Evolutionary conservation across 1,139 yeast species (phyloP).

Genomic region (Lodderomyces jiufengensis): DNA sequence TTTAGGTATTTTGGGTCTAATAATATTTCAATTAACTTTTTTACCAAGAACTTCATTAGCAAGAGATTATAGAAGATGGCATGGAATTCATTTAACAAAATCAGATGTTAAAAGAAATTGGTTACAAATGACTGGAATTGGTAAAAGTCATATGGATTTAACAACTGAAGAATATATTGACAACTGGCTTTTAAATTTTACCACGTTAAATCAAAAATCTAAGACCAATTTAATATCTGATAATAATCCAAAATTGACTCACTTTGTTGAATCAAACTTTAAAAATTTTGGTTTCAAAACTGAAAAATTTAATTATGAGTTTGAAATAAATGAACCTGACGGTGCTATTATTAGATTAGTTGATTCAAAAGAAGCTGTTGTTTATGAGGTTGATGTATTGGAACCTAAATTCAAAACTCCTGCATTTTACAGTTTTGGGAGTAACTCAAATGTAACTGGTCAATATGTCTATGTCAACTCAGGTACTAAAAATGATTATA

Average conservation of each 20-base stretch:
- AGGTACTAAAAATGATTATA: constrained; percentile 31
- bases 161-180: constrained; percentile 29
- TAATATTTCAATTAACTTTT: constrained; percentile 66
- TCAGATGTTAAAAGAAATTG: constrained; percentile 56
- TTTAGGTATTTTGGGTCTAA: constrained; percentile 51
- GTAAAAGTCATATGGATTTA: constrained; percentile 20
- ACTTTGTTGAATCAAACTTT: constrained; percentile 26
- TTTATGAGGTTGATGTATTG: constrained; percentile 20
- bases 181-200: constrained; percentile 24
- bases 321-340: constrained; percentile 22
- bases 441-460: constrained; percentile 24
- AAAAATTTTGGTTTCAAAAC: constrained; percentile 27
- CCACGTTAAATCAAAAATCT: constrained; percentile 16
- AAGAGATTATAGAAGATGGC: constrained; percentile 76
- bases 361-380: constrained; percentile 20
- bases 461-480: constrained; percentile 30
- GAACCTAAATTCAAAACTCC: constrained; percentile 35
- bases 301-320: constrained; percentile 17
- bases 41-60: constrained; percentile 83
- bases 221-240: constrained; percentile 24
- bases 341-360: constrained; percentile 22
- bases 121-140: constrained; percentile 26
- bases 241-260: constrained; percentile 26
- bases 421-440: constrained; percentile 33
- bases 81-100: constrained; percentile 58